phyloP scores from a whole-genome alignment of 2,329 filamentous ascomycete genomes.

The Fusarium verticillioides region DNA sequence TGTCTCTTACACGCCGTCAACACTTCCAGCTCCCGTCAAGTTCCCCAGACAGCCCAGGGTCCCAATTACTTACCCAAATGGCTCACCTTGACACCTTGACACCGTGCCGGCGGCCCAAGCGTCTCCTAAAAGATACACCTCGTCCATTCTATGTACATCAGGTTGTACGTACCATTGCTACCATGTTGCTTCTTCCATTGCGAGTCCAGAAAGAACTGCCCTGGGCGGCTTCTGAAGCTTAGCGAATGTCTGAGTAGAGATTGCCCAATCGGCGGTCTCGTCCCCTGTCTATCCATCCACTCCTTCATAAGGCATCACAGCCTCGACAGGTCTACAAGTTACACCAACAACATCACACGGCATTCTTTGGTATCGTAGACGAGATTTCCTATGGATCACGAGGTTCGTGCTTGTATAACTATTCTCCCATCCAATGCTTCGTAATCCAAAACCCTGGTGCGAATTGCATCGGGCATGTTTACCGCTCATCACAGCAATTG shows the following conservation, averaged over 20 bases:
- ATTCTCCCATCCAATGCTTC: slow-evolving; percentile 2
- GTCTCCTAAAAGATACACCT: not conserved
- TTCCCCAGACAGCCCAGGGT: slow-evolving; percentile 6
- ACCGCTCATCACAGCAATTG: slow-evolving; percentile 23
- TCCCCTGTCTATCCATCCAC: slow-evolving; percentile 1
- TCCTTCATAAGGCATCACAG: slow-evolving; percentile 1
- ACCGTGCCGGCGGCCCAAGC: slow-evolving; percentile 2
- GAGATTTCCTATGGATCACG: slow-evolving; percentile 24
- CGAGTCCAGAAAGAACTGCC: slow-evolving; percentile 16
- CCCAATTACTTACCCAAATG: not conserved
- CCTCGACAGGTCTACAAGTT: slow-evolving; percentile 21
- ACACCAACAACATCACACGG: slow-evolving; percentile 14
- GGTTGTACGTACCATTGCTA: not conserved
- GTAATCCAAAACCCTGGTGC: slow-evolving; percentile 27
- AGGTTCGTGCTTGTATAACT: slow-evolving; percentile 13
- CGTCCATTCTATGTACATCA: not conserved
- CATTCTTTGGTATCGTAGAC: slow-evolving; percentile 8
- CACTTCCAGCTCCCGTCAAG: not conserved
- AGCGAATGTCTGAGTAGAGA: slow-evolving; percentile 14
- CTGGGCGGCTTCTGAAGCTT: slow-evolving; percentile 12
- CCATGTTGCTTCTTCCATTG: slow-evolving; percentile 16
- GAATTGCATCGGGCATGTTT: slow-evolving; percentile 19
- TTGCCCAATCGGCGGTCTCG: slow-evolving; percentile 38
- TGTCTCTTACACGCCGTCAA: slow-evolving; percentile 5
- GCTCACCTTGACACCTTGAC: slow-evolving; percentile 13